A percentile compares a stretch with the other conserved stretches of the same genome.
Conservation (phyloP, 805 yeast species). For the Spathaspora gorwiae region DNA sequence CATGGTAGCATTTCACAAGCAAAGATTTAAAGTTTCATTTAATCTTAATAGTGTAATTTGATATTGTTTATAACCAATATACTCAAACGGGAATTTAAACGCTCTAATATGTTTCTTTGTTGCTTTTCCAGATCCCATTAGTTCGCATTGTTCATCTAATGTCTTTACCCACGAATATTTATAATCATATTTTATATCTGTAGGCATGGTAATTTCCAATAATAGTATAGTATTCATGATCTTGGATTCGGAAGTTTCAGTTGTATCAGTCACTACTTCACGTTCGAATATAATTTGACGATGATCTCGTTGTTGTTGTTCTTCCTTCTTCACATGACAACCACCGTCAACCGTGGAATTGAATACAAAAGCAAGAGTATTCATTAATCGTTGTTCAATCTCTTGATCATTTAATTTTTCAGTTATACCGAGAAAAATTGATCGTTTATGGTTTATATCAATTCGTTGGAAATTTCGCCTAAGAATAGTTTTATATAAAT, state of each 20-base stretch:
- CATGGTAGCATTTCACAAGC: slow-evolving; percentile 13
- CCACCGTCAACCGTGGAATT: slow-evolving; percentile 23
- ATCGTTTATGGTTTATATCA: slow-evolving; percentile 14
- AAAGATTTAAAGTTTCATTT: slow-evolving; percentile 22
- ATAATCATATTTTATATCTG: slow-evolving; percentile 20
- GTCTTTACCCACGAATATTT: slow-evolving; percentile 18
- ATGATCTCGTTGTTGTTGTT: not conserved
- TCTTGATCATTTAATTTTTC: slow-evolving; percentile 9
- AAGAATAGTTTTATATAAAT: slow-evolving; percentile 17
- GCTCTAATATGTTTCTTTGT: not conserved
- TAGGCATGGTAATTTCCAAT: slow-evolving; percentile 20
- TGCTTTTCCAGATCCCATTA: slow-evolving; percentile 1
- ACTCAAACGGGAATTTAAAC: slow-evolving; percentile 4
- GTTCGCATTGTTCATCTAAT: not conserved
- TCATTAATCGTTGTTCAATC: slow-evolving; percentile 16
- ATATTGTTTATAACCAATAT: slow-evolving; percentile 21
- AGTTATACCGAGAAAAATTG: slow-evolving; percentile 8
- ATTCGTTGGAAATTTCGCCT: slow-evolving; percentile 22
- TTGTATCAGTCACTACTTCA: not conserved
- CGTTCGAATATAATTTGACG: not conserved
- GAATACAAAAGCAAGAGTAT: slow-evolving; percentile 27
- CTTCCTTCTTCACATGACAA: not conserved
- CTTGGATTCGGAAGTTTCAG: slow-evolving; percentile 16
- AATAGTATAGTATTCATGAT: slow-evolving; percentile 20
- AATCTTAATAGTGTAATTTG: slow-evolving; percentile 23